Evolutionary conservation across 192 early-diverging fungal species (phyloP), one percentile per base, ranked within the genome.

Genomic region (Podila minutissima): DNA sequence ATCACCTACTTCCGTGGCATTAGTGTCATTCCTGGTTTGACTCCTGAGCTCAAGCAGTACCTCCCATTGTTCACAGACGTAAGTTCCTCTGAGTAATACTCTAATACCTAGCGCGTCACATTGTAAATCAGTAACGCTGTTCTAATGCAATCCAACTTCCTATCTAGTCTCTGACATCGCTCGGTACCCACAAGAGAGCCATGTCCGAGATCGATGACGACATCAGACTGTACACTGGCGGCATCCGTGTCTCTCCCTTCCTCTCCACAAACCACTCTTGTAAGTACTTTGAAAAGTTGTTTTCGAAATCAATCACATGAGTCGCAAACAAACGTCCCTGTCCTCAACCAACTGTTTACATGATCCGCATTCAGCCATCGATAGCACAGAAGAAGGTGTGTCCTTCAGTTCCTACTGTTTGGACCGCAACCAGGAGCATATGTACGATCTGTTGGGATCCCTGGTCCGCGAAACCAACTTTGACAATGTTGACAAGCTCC

Each of bases 151-250:
- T 55, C 50, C 64, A 62, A 19, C 66, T 66, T n/a, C 22, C 11
- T 57, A 12, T 5, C 37, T 26, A 87, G 66, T 79, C 89, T 2
- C 82, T 92, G 24, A 88, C 89, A 31, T 91, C 91, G 22, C 83
- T 92, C 11, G 93, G 92, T 55, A 94, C 93, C 7, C 72, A 74
- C 5, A 49, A 69, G 31, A 89, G 90, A 72, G 75, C 86, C 28
- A 95, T 98, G 87, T 85, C 92, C 15, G 91, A 92, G 20, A 91
- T 99, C 32, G 96, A 97, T 65, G 94, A 97, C 29, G 91, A 95
- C 1, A 93, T 98, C 64, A 87, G 95, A 24, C 82, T 94, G 26
- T 85, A 90, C 69, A 97, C 97, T 4, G 96, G 95, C 62, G 97
- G 97, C 19, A 87, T 99, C 35, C 86, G 85, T n/a, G 91, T 89